Percentiles rank a stretch among this genome's conserved stretches.
Conservation (phyloP, 768 basidiomycete species). For the Mycena vitilis region DNA sequence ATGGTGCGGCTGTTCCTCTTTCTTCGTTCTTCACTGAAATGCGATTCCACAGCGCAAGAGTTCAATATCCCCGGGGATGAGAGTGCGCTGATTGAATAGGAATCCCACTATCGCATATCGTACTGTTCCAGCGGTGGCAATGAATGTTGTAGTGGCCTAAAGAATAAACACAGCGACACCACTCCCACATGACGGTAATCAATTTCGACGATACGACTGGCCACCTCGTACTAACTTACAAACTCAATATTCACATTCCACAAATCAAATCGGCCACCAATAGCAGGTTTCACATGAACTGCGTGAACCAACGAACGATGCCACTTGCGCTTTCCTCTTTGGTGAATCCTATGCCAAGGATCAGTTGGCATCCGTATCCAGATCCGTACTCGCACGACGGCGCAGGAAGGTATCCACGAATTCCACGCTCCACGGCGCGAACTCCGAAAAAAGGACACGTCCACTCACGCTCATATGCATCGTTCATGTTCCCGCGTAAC, state of each 20-base stretch:
- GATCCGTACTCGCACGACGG: too few species aligned
- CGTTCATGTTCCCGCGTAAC: conserved; percentile 34
- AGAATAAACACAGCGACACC: too few species aligned
- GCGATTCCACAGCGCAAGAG: background rate
- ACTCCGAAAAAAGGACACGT: background rate
- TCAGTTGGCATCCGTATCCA: too few species aligned
- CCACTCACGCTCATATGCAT: conserved; percentile 35
- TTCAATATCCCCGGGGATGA: background rate
- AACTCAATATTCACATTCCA: too few species aligned
- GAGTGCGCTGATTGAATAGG: background rate
- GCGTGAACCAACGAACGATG: conserved; percentile 36
- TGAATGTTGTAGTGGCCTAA: too few species aligned
- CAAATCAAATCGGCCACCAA: too few species aligned
- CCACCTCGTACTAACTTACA: too few species aligned
- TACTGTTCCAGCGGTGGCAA: too few species aligned
- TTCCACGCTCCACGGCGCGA: background rate
- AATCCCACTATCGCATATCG: too few species aligned
- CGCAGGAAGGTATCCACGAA: too few species aligned
- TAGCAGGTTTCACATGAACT: conserved; percentile 27
- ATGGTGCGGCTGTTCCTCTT: background rate
- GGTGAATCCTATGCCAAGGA: conserved; percentile 20
- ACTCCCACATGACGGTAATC: too few species aligned
- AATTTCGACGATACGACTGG: too few species aligned
- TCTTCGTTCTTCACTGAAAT: background rate
- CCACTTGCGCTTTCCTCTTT: conserved; percentile 36